Percentiles rank a stretch among this genome's conserved stretches.
Evolutionary conservation across 352 stramenopile genomes (phyloP).

Genomic region (Pythium phragmitis): DNA sequence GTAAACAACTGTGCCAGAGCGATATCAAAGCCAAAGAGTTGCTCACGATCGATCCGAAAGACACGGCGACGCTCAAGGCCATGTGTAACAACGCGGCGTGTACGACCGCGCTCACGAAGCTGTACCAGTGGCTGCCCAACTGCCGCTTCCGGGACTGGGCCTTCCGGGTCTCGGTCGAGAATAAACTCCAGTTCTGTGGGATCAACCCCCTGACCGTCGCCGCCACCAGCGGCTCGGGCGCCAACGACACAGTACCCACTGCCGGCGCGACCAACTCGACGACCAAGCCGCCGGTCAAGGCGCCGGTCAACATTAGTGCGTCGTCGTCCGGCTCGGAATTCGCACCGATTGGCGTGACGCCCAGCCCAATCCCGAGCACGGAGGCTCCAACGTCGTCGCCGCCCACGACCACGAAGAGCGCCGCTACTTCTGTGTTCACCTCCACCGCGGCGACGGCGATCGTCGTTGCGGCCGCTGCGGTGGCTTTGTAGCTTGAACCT

Average conservation of each 20-base stretch:
- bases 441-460: background rate
- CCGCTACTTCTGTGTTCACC: background rate
- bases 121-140: slow-evolving; percentile 61
- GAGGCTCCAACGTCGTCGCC: background rate
- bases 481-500: background rate
- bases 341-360: slow-evolving; percentile 29
- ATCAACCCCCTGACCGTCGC: slow-evolving; percentile 32
- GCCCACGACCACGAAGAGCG: background rate
- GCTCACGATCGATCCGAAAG: slow-evolving; percentile 26
- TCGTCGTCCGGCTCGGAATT: slow-evolving; percentile 28
- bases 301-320: slow-evolving; percentile 1
- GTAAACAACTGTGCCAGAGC: slow-evolving; percentile 52
- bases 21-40: slow-evolving; percentile 50
- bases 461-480: background rate
- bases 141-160: slow-evolving; percentile 59
- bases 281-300: slow-evolving; percentile 2
- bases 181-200: slow-evolving; percentile 50
- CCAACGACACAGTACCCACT: slow-evolving; percentile 1
- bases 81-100: slow-evolving; percentile 33
- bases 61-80: slow-evolving; percentile 45
- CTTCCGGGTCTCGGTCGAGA: slow-evolving; percentile 39
- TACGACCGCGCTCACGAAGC: slow-evolving; percentile 45
- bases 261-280: slow-evolving; percentile 5
- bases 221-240: slow-evolving; percentile 6
- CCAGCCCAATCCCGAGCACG: slow-evolving; percentile 1